Evolutionary conservation across 106 monocot genomes (phyloP).

Genomic region (Acorus calamus): DNA sequence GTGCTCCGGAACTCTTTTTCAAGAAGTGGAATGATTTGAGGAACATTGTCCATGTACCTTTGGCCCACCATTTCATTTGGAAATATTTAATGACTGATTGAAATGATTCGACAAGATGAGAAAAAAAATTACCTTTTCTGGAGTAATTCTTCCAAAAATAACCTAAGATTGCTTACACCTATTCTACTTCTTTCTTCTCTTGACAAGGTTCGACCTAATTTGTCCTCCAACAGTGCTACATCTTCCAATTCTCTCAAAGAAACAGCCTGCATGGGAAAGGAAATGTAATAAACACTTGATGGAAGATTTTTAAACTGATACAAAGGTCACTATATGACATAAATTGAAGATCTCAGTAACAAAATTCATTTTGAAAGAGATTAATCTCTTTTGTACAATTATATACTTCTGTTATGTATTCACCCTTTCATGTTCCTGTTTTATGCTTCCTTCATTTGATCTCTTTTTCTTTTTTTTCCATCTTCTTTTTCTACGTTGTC

Average conservation of each 20-base stretch:
- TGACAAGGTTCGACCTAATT: slow-evolving; percentile 61
- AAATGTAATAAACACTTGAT: background rate
- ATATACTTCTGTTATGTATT: too few species aligned
- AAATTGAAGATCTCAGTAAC: background rate
- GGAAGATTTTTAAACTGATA: background rate
- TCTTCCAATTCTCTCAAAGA: slow-evolving; percentile 72
- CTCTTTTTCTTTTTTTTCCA: too few species aligned
- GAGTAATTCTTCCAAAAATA: slow-evolving; percentile 73
- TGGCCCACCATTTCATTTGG: slow-evolving; percentile 1
- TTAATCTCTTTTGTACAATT: too few species aligned
- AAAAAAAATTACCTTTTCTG: slow-evolving; percentile 57
- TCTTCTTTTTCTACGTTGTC: too few species aligned
- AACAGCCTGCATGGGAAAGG: slow-evolving; percentile 37
- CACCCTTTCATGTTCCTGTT: too few species aligned
- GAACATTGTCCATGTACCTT: slow-evolving; percentile 85
- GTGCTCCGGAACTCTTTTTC: slow-evolving; percentile 63
- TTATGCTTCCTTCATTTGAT: too few species aligned
- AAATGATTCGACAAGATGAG: background rate
- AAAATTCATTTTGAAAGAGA: too few species aligned
- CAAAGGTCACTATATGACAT: background rate
- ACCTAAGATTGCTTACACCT: slow-evolving; percentile 69
- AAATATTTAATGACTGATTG: background rate
- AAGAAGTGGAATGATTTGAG: slow-evolving; percentile 74
- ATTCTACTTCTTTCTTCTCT: slow-evolving; percentile 74
- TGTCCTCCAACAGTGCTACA: slow-evolving; percentile 59